Evolutionary conservation across 2,329 filamentous ascomycete genomes (phyloP).

Genomic region (Amauroascus niger): DNA sequence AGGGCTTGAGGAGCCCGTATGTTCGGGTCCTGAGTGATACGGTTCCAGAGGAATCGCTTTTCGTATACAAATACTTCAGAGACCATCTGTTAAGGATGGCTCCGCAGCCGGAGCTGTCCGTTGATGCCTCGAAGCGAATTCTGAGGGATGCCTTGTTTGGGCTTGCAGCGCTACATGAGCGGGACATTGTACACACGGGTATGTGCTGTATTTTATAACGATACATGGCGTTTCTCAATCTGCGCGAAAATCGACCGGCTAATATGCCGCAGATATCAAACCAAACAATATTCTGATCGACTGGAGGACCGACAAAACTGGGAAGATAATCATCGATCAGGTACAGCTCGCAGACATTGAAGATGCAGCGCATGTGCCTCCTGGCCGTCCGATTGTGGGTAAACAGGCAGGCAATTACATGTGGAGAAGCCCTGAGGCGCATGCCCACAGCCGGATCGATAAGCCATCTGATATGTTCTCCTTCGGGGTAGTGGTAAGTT

Average conservation of each 20-base stretch:
- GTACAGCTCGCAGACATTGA: conserved; percentile 25
- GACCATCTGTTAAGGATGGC: conserved; percentile 37
- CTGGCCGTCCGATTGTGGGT: conserved; percentile 17
- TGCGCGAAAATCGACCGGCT: background rate
- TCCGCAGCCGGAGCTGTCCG: conserved; percentile 31
- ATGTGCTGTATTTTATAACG: too few species aligned
- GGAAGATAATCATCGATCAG: conserved; percentile 17
- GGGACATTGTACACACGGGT: conserved; percentile 29
- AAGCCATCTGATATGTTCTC: conserved; percentile 31
- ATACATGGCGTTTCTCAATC: background rate
- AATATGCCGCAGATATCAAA: conserved; percentile 25
- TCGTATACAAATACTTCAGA: conserved; percentile 39
- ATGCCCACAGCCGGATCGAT: conserved; percentile 22
- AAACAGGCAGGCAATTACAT: conserved; percentile 24
- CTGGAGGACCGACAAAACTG: conserved; percentile 19
- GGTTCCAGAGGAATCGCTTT: conserved; percentile 38
- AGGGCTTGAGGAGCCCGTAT: conserved; percentile 9
- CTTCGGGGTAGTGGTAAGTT: conserved; percentile 28
- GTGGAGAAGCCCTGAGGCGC: conserved; percentile 31
- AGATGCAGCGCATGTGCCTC: conserved; percentile 17
- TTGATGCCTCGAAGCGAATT: conserved; percentile 33
- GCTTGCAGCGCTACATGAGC: conserved; percentile 30
- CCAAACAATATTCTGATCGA: conserved; percentile 30
- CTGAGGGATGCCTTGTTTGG: conserved; percentile 36
- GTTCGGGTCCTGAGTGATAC: conserved; percentile 33